A percentile compares a stretch with the other conserved stretches of the same genome.
These are phyloP conservation scores for Tetrahymena elliotti DNA, from an alignment of 73 alveolate species.

Conservation along the genomic window DNA sequence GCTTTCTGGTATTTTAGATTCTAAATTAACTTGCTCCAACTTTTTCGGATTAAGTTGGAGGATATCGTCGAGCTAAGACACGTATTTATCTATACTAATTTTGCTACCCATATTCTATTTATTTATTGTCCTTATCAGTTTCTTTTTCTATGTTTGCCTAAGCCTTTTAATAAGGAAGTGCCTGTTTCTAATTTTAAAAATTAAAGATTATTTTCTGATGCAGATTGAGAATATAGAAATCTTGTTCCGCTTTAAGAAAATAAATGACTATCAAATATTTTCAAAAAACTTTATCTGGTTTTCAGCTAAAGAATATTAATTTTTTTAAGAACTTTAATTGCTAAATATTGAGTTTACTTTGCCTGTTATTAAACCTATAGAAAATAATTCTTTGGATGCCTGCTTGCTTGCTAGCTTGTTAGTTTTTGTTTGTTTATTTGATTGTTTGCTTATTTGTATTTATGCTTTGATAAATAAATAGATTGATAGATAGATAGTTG, in stretches of 20 bases:
- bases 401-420: too few relatives aligned
- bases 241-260: background rate
- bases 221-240: background rate
- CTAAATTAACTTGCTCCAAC: slow-evolving; percentile 28
- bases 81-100: slow-evolving; percentile 28
- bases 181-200: background rate
- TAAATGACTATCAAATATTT: background rate
- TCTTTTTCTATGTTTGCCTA: background rate
- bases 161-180: background rate
- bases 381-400: too few relatives aligned
- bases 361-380: background rate
- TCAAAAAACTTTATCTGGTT: background rate
- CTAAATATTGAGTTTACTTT: background rate
- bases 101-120: slow-evolving; percentile 22
- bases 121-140: background rate
- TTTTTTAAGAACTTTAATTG: background rate
- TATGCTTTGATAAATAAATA: background rate
- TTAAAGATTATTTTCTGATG: background rate
- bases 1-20: slow-evolving; percentile 25
- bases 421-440: too few relatives aligned
- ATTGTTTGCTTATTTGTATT: background rate
- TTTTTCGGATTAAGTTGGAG: slow-evolving; percentile 24
- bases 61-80: slow-evolving; percentile 31
- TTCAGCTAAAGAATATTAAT: background rate
- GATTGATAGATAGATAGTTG: background rate